Percentiles rank a stretch among this genome's conserved stretches.
Evolutionary conservation across 2,329 filamentous ascomycete species (phyloP).

Genomic region (Aspergillus oerlinghausenensis): DNA sequence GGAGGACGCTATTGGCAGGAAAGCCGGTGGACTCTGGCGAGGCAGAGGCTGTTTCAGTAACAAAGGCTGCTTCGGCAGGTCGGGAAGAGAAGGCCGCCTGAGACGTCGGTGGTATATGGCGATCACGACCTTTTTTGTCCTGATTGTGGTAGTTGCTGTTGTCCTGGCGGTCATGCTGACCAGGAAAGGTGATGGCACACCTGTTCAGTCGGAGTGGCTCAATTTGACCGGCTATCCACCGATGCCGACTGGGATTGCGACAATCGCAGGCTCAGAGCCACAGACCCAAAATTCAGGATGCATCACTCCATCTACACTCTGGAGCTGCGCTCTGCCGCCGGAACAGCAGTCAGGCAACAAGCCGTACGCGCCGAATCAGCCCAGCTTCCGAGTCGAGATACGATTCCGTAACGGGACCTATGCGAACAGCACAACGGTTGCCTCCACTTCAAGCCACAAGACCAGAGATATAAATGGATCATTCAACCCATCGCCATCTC

Average conservation of each 20-base stretch:
- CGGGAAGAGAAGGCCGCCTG: conserved; percentile 60
- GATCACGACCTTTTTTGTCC: conserved; percentile 49
- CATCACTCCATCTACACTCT: conserved; percentile 66
- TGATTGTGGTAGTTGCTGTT: conserved; percentile 54
- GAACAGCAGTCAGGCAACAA: conserved; percentile 63
- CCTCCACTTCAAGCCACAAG: conserved; percentile 29
- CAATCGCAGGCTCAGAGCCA: conserved; percentile 69
- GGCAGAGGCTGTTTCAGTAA: conserved; percentile 60
- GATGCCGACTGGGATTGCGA: conserved; percentile 77
- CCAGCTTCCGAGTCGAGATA: conserved; percentile 77
- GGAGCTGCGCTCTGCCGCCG: conserved; percentile 82
- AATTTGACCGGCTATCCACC: conserved; percentile 83
- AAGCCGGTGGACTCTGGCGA: conserved; percentile 59
- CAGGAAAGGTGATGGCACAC: conserved; percentile 38
- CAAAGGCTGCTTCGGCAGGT: conserved; percentile 61
- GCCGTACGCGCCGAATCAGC: conserved; percentile 63
- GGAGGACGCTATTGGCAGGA: conserved; percentile 58
- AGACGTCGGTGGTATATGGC: conserved; percentile 57
- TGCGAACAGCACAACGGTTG: conserved; percentile 58
- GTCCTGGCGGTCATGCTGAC: conserved; percentile 56
- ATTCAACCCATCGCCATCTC: conserved; percentile 43
- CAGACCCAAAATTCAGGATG: conserved; percentile 63
- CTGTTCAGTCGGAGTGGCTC: conserved; percentile 61
- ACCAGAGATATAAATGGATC: conserved; percentile 27
- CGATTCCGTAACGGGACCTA: conserved; percentile 53